A percentile compares a stretch with the other conserved stretches of the same genome.
Conservation (phyloP, 2,329 filamentous ascomycete genomes). For the Rhexocercosporidium sp. region DNA sequence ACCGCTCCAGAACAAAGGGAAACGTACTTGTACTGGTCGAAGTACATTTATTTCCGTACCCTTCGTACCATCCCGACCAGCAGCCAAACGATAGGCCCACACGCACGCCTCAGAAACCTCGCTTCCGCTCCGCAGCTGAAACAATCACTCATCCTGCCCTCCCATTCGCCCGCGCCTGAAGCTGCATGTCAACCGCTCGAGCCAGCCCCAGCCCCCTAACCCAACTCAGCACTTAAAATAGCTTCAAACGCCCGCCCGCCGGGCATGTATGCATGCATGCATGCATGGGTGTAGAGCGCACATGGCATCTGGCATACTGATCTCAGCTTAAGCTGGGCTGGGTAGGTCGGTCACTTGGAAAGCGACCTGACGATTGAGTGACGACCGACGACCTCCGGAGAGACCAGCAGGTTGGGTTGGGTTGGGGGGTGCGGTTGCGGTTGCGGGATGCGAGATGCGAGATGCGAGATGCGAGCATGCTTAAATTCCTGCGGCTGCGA, state of each 20-base stretch:
- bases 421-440: neutral
- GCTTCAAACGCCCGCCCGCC: constrained; percentile 15
- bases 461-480: neutral
- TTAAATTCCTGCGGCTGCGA: neutral
- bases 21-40: neutral
- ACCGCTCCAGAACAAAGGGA: neutral
- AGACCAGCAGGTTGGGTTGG: neutral
- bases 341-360: neutral
- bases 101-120: neutral
- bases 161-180: constrained; percentile 7
- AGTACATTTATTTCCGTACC: constrained; percentile 4
- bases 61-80: neutral
- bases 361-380: too few species aligned
- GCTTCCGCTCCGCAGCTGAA: constrained; percentile 5
- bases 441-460: neutral
- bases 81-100: constrained; percentile 6
- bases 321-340: neutral
- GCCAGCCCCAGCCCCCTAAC: neutral
- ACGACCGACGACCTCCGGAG: neutral
- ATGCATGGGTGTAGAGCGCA: neutral
- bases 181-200: constrained; percentile 5
- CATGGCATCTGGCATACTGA: neutral
- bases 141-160: neutral
- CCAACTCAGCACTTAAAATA: constrained; percentile 6
- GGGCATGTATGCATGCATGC: neutral